phyloP scores from a whole-genome alignment of 2,329 filamentous ascomycete species.

The Colletotrichum sp. region DNA sequence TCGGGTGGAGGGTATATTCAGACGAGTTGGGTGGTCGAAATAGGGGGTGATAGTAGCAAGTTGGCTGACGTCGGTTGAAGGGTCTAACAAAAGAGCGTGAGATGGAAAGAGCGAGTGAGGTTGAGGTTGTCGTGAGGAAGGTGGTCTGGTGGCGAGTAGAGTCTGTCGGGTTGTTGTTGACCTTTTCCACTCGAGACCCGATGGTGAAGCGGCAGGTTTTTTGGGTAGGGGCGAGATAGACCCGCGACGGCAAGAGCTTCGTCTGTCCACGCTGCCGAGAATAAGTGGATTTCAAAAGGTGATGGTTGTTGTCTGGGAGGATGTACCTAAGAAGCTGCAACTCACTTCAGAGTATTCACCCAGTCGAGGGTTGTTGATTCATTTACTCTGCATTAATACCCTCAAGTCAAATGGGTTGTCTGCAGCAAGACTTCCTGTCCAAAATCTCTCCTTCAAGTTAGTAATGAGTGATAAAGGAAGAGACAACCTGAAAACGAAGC shows the following conservation, averaged over 20 bases:
- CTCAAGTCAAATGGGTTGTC: neutral
- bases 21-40: neutral
- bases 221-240: neutral
- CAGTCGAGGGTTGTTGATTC: neutral
- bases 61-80: neutral
- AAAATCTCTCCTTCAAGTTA: neutral
- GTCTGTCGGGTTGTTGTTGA: neutral
- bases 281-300: neutral
- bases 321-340: neutral
- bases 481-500: neutral
- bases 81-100: neutral
- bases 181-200: neutral
- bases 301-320: neutral
- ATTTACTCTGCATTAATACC: accelerated
- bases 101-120: neutral
- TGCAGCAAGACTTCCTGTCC: neutral
- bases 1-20: neutral
- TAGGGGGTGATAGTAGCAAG: neutral
- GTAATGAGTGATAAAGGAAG: neutral
- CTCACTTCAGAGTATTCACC: accelerated
- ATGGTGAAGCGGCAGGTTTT: neutral
- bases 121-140: neutral
- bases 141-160: neutral
- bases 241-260: neutral
- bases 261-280: neutral